A percentile compares a stretch with the other conserved stretches of the same genome.
Conservation (phyloP, 768 basidiomycete species). For the Tricholoma sp. region DNA sequence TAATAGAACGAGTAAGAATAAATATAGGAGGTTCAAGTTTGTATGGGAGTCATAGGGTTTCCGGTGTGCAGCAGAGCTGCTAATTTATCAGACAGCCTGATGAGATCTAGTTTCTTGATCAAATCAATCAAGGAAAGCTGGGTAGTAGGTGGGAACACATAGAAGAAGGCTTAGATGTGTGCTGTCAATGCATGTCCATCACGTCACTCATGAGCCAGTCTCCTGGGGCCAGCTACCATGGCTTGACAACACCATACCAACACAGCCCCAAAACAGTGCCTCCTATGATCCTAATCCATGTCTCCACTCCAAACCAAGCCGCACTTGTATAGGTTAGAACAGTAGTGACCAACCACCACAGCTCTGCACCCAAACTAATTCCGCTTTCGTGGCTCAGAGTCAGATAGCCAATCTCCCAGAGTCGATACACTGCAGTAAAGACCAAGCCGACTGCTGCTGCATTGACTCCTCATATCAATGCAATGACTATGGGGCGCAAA, state of each 20-base stretch:
- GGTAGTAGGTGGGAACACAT: no score
- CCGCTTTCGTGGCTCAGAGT: not conserved
- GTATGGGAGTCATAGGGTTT: no score
- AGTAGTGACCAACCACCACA: not conserved
- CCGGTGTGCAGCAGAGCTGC: no score
- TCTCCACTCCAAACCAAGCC: not conserved
- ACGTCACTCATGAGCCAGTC: no score
- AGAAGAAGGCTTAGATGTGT: no score
- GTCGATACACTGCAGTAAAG: not conserved
- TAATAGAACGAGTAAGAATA: no score
- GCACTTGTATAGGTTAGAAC: not conserved
- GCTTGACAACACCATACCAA: not conserved
- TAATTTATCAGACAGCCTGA: no score
- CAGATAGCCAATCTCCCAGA: not conserved
- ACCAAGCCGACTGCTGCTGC: conserved; percentile 39
- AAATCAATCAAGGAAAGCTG: no score
- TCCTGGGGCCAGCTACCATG: no score
- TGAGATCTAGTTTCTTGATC: no score
- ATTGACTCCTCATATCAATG: conserved; percentile 34
- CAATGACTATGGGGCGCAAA: conserved; percentile 23
- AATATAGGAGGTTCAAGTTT: no score
- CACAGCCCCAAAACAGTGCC: not conserved
- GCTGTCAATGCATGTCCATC: no score
- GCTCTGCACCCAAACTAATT: not conserved
- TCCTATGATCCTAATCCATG: not conserved